Evolutionary conservation across 257 asterid genomes (phyloP), one percentile per base, ranked within the genome.

Genomic region (Penstemon newberryi): DNA sequence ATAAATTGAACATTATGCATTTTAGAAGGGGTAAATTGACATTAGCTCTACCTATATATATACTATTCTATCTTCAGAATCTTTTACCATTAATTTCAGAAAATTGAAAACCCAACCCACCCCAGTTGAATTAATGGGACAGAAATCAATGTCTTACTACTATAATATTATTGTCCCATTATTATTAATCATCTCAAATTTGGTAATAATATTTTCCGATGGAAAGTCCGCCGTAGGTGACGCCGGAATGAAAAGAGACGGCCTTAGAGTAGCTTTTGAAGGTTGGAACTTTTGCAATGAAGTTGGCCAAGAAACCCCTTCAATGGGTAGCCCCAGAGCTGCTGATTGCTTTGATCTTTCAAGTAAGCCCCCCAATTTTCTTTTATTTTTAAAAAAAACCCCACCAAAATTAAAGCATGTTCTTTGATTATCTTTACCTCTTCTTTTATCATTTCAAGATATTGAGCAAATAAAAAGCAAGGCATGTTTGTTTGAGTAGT

Each of bases 221-320:
- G 70, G 25, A 2, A 8, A 8, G 12, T 80, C 87, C 7, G 92
- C 89, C 1, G 85, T 84, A n/a, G 90, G 92, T 52, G 96, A 88
- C 65, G 87, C 83, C 15, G 96, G 92, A 25, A 88, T 88, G 96
- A 69, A 62, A 50, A 54, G 84, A 41, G 89, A 85, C 51, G 92
- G 75, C 5, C 82, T 86, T 68, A 81, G 89, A 61, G 87, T 88
- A 12, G 96, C 87, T 10, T 80, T 84, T 53, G 92, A 82, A 78
- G 87, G 63, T 1, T 88, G 90, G 92, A 84, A 84, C 64, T 83
- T 82, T 51, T 86, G 92, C 81, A 88, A 88, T 74, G 92, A 84
- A 69, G 96, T 88, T 62, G 90, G 90, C 4, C 42, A 71, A 8
- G 90, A 88, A 75, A 87, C 89, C 15, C 80, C 85, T 2, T 53